These are phyloP conservation scores for Lactifluus pinguis DNA, from an alignment of 768 basidiomycete species.

Conservation along the genomic window DNA sequence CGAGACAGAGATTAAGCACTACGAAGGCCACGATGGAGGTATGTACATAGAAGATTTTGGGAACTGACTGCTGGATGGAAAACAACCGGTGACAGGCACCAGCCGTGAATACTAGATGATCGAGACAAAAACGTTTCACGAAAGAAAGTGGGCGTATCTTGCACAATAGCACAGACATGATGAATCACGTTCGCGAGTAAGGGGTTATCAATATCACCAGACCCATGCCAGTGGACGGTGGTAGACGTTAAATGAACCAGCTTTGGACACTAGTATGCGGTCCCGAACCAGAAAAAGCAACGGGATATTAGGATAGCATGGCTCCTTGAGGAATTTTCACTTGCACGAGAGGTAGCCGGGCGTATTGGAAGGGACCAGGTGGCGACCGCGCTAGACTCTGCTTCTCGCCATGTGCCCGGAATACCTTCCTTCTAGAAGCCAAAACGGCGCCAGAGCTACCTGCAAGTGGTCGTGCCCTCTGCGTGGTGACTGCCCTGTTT, in stretches of 20 bases:
- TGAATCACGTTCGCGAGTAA: not conserved
- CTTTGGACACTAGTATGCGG: not conserved
- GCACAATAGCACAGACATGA: not conserved
- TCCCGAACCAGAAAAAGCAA: not conserved
- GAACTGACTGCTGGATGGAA: not conserved
- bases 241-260: not conserved
- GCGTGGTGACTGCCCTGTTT: not conserved
- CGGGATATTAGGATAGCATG: not conserved
- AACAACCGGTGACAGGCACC: not conserved
- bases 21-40: not conserved
- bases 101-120: not conserved
- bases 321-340: not conserved
- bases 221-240: not conserved
- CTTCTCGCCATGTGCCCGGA: not conserved
- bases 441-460: not conserved
- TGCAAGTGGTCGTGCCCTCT: not conserved
- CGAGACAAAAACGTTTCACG: not conserved
- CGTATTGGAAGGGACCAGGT: constrained; percentile 1
- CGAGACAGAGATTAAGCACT: not conserved
- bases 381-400: not conserved
- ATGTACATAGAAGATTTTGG: not conserved
- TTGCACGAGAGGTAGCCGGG: constrained; percentile 4
- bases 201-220: not conserved
- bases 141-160: not conserved
- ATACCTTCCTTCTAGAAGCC: not conserved